A percentile compares a stretch with the other conserved stretches of the same genome.
Evolutionary conservation across 768 basidiomycete species (phyloP).

Genomic region (Agrocybe praecox): DNA sequence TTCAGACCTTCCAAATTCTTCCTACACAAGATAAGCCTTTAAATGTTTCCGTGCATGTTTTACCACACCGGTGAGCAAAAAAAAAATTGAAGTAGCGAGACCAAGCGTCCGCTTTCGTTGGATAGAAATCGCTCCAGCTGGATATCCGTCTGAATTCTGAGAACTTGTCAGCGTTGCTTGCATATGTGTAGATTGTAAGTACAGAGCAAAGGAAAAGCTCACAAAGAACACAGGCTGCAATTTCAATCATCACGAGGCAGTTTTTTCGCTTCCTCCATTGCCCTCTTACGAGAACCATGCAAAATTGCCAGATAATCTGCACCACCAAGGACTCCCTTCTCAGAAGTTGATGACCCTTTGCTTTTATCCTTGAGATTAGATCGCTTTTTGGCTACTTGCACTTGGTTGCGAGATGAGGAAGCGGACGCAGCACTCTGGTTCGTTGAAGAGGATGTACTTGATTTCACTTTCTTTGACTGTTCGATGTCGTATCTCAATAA

Average conservation of each 20-base stretch:
- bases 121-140: no score
- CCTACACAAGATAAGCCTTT: no score
- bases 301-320: conserved; percentile 78
- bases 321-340: conserved; percentile 57
- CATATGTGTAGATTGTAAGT: no score
- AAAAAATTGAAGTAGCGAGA: no score
- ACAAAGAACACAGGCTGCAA: neutral
- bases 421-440: conserved; percentile 18
- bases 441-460: conserved; percentile 18
- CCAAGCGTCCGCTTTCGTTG: no score
- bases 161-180: no score
- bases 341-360: conserved; percentile 14
- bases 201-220: neutral
- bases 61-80: no score
- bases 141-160: no score
- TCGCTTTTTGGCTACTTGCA: conserved; percentile 50
- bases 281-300: conserved; percentile 72
- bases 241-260: conserved; percentile 39
- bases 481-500: neutral
- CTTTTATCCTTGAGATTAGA: conserved; percentile 43
- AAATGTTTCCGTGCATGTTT: no score
- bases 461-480: conserved; percentile 42
- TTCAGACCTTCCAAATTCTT: no score
- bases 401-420: conserved; percentile 34
- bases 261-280: conserved; percentile 66